Conservation (phyloP, 2,329 filamentous ascomycete species). For the Rugonectria rugulosa region DNA sequence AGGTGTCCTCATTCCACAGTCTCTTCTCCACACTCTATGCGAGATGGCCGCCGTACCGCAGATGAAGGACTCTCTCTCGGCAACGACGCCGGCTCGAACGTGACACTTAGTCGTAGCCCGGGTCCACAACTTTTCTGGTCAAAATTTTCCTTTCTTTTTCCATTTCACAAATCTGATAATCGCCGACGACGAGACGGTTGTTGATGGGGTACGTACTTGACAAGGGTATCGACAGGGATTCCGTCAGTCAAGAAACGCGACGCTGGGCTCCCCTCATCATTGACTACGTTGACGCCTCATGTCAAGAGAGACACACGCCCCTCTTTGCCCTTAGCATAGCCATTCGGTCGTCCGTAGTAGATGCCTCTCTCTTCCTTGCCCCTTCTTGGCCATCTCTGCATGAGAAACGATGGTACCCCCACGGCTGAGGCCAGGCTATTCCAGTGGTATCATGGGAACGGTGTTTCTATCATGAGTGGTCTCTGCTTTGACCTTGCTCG, state of each 20-base stretch:
- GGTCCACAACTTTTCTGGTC: neutral
- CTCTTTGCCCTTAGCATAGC: neutral
- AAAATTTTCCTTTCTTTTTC: neutral
- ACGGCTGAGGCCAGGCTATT: neutral
- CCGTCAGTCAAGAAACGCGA: too few species aligned
- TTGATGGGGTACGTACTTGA: too few species aligned
- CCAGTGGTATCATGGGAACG: neutral
- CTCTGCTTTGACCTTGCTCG: too few species aligned
- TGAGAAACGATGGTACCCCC: neutral
- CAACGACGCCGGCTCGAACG: neutral
- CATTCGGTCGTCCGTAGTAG: too few species aligned
- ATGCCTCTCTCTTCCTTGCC: neutral
- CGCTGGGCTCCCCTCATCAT: too few species aligned
- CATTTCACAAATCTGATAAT: neutral
- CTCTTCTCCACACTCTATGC: neutral
- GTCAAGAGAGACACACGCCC: too few species aligned
- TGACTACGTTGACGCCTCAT: too few species aligned
- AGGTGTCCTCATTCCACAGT: neutral
- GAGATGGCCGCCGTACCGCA: neutral
- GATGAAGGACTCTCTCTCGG: neutral
- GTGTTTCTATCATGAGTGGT: too few species aligned
- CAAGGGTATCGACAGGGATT: too few species aligned
- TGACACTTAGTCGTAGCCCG: neutral
- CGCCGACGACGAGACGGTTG: too few species aligned
- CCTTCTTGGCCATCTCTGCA: neutral